These are phyloP conservation scores for Mucor indicus DNA, from an alignment of 371 early-diverging fungal genomes.

Conservation along the genomic window DNA sequence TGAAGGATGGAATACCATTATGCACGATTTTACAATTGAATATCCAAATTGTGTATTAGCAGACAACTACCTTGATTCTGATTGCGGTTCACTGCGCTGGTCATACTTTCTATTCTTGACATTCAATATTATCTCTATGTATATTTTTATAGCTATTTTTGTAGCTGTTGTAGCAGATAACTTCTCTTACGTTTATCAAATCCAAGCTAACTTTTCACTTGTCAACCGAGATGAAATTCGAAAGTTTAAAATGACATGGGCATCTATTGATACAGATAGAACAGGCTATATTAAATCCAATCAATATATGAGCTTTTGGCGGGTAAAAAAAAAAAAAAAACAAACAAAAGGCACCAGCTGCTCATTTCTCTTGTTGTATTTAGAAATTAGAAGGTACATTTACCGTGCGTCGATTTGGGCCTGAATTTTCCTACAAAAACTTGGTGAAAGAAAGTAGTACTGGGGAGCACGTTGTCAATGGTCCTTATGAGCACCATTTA, in stretches of 20 bases:
- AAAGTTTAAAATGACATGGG: constrained; percentile 61
- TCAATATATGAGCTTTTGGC: constrained; percentile 51
- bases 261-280: constrained; percentile 51
- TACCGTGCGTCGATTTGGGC: constrained; percentile 32
- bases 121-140: constrained; percentile 75
- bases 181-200: constrained; percentile 70
- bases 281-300: constrained; percentile 52
- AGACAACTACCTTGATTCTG: constrained; percentile 53
- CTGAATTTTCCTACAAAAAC: constrained; percentile 32
- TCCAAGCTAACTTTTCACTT: constrained; percentile 56
- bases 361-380: neutral
- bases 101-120: constrained; percentile 63
- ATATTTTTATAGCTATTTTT: constrained; percentile 72
- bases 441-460: constrained; percentile 20
- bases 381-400: constrained; percentile 46
- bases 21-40: constrained; percentile 68
- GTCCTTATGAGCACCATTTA: constrained; percentile 22
- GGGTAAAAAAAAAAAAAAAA: constrained; percentile 15
- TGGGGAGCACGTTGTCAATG: constrained; percentile 1
- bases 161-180: constrained; percentile 72
- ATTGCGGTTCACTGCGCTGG: constrained; percentile 66
- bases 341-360: neutral
- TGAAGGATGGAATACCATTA: constrained; percentile 73
- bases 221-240: constrained; percentile 70
- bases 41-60: constrained; percentile 60